phyloP scores from a whole-genome alignment of 495 filamentous ascomycete species.

The Bombardia bombarda region DNA sequence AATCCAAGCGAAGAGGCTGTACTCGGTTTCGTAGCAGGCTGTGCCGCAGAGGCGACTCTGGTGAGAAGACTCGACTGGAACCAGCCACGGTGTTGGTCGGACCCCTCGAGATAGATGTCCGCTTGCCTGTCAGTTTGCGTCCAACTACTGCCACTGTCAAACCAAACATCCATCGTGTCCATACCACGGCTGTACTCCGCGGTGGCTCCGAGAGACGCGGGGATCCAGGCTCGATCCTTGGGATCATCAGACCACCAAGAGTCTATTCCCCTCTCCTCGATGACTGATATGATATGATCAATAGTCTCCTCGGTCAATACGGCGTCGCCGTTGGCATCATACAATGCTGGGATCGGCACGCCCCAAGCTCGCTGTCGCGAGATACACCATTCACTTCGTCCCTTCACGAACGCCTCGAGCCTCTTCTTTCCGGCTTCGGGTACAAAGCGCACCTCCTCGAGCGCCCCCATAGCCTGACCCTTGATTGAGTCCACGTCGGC shows the following conservation, averaged over 20 bases:
- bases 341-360: conserved; percentile 88
- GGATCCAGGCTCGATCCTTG: conserved; percentile 68
- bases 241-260: conserved; percentile 86
- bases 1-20: conserved; percentile 18
- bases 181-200: conserved; percentile 60
- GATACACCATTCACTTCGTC: conserved; percentile 94
- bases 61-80: conserved; percentile 99
- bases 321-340: conserved; percentile 61
- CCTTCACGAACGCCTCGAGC: conserved; percentile 74
- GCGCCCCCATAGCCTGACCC: conserved; percentile 52
- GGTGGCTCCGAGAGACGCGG: conserved; percentile 39
- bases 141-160: conserved; percentile 97
- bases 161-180: conserved; percentile 99
- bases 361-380: conserved; percentile 97
- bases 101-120: conserved; percentile 89
- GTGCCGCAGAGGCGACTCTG: conserved; percentile 43
- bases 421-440: conserved; percentile 63
- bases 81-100: conserved; percentile 95
- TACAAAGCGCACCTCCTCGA: conserved; percentile 68
- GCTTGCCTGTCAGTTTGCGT: conserved; percentile 54
- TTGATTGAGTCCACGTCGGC: conserved; percentile 83
- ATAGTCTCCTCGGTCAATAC: conserved; percentile 72
- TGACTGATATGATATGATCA: conserved; percentile 72
- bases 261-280: conserved; percentile 70
- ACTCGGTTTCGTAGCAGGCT: conserved; percentile 7